These are phyloP conservation scores for Fennellomyces sp. DNA, from an alignment of 371 early-diverging fungal genomes.

Conservation along the genomic window DNA sequence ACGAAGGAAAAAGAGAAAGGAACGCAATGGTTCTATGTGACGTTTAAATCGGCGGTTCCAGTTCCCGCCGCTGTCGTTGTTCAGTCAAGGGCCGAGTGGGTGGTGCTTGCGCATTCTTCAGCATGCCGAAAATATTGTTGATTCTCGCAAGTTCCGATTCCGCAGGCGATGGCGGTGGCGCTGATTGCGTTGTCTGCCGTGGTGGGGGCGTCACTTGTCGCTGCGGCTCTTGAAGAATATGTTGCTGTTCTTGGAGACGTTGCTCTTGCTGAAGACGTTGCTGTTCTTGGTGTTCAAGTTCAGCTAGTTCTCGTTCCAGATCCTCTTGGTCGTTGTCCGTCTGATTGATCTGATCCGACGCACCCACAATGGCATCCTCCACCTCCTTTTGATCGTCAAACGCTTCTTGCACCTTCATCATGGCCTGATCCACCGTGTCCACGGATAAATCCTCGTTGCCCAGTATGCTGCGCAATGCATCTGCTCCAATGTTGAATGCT, in stretches of 20 bases:
- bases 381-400: slow-evolving; percentile 60
- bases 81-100: no score
- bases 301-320: slow-evolving; percentile 50
- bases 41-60: not conserved
- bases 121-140: not conserved
- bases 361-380: slow-evolving; percentile 48
- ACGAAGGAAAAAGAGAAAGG: slow-evolving; percentile 1
- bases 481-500: slow-evolving; percentile 58
- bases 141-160: slow-evolving; percentile 20
- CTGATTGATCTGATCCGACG: slow-evolving; percentile 21
- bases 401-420: slow-evolving; percentile 48
- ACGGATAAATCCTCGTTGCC: slow-evolving; percentile 34
- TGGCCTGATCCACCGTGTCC: slow-evolving; percentile 47
- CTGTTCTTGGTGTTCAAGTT: slow-evolving; percentile 16
- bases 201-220: not conserved
- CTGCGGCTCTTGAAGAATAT: no score
- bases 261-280: slow-evolving; percentile 4
- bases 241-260: slow-evolving; percentile 3
- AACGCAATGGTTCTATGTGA: not conserved
- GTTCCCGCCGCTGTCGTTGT: not conserved
- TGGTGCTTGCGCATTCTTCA: slow-evolving; percentile 5
- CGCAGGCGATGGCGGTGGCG: slow-evolving; percentile 7
- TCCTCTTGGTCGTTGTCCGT: slow-evolving; percentile 34
- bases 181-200: not conserved
- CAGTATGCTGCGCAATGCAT: slow-evolving; percentile 43